phyloP scores from a whole-genome alignment of 2,329 filamentous ascomycete species.

The Tolypocladium nubicola region DNA sequence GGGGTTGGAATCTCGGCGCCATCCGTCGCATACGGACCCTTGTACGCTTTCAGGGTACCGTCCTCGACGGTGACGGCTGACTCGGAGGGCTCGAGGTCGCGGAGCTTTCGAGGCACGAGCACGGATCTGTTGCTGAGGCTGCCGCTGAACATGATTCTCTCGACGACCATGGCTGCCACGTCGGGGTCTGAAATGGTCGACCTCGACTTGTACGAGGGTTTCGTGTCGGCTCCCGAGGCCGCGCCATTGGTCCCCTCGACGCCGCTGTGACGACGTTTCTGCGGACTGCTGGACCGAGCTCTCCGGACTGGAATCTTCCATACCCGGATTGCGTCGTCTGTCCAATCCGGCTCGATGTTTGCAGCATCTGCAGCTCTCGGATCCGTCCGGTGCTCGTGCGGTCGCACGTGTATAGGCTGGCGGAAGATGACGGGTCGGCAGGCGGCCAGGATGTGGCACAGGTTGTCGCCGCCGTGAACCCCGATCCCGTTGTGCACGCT shows the following conservation, averaged over 20 bases:
- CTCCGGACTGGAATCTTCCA: constrained; percentile 60
- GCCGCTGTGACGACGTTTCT: constrained; percentile 20
- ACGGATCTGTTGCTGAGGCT: constrained; percentile 11
- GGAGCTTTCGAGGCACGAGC: constrained; percentile 14
- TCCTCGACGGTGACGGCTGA: constrained; percentile 49
- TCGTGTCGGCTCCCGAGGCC: neutral
- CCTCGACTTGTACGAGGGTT: constrained; percentile 1
- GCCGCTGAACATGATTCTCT: constrained; percentile 25
- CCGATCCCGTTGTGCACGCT: constrained; percentile 31
- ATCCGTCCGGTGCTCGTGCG: constrained; percentile 53
- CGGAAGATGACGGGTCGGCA: constrained; percentile 78
- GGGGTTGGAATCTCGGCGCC: constrained; percentile 9
- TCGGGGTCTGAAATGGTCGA: constrained; percentile 16
- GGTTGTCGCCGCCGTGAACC: constrained; percentile 73
- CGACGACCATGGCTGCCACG: constrained; percentile 19
- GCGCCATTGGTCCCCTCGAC: constrained; percentile 6
- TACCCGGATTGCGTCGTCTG: constrained; percentile 67
- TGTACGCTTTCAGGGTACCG: constrained; percentile 58
- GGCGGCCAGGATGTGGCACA: constrained; percentile 73
- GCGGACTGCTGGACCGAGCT: constrained; percentile 21
- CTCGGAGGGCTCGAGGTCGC: constrained; percentile 18
- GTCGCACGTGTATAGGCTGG: constrained; percentile 63
- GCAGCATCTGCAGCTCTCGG: constrained; percentile 17
- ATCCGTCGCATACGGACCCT: constrained; percentile 39
- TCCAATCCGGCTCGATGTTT: constrained; percentile 51